phyloP scores from a whole-genome alignment of 192 early-diverging fungal species.

The Podila epicladia region DNA sequence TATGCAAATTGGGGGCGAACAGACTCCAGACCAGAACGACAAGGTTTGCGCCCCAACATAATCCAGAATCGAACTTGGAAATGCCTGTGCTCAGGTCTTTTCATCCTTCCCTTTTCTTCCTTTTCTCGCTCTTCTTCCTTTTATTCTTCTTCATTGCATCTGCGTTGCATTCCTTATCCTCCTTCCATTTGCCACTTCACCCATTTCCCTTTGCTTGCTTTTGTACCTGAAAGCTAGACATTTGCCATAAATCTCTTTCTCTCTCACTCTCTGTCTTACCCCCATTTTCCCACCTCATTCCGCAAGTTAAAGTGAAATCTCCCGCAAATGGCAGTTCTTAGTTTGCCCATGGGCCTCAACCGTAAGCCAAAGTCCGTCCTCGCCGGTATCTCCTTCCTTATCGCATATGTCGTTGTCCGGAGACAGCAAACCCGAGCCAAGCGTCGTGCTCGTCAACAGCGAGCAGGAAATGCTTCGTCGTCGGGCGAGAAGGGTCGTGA shows the following conservation, averaged over 20 bases:
- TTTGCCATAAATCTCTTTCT: neutral
- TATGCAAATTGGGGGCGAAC: no score
- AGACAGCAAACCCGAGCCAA: constrained; percentile 32
- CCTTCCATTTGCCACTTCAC: no score
- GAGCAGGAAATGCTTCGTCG: constrained; percentile 6
- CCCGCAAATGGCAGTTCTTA: constrained; percentile 14
- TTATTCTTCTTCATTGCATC: no score
- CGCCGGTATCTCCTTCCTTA: constrained; percentile 33
- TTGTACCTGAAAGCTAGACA: no score
- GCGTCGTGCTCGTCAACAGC: constrained; percentile 38
- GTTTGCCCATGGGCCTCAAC: constrained; percentile 27
- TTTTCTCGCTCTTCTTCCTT: no score
- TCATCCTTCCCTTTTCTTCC: no score
- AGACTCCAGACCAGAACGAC: no score
- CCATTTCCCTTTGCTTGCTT: no score
- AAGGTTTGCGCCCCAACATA: no score
- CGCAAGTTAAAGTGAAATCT: neutral
- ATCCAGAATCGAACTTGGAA: no score
- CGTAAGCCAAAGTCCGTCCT: constrained; percentile 23
- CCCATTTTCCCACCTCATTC: neutral
- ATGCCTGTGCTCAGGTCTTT: no score
- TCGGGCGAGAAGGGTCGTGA: constrained; percentile 18
- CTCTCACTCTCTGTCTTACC: neutral
- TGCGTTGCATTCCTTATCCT: no score
- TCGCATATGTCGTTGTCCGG: constrained; percentile 41